Conservation (phyloP, 2,329 filamentous ascomycete genomes). For the Aspergillus spinulosporus region DNA sequence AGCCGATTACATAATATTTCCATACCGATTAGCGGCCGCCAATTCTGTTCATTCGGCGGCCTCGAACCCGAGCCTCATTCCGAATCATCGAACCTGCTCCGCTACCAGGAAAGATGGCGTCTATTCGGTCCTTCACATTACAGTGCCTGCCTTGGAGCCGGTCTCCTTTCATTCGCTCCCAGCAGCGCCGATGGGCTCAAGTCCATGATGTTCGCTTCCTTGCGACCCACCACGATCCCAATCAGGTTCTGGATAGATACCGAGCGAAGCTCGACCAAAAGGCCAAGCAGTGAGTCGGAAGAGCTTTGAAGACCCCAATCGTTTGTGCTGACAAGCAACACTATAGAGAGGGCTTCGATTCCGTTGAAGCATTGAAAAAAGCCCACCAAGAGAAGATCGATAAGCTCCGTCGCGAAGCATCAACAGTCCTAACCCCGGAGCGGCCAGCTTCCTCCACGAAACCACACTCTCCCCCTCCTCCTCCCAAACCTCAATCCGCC, state of each 20-base stretch:
- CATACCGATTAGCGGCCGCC: conserved; percentile 1
- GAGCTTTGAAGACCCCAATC: neutral
- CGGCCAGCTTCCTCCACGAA: conserved; percentile 38
- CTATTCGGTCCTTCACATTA: conserved; percentile 50
- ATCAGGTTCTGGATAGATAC: conserved; percentile 77
- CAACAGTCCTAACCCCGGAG: conserved; percentile 54
- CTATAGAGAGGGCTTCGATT: conserved; percentile 65
- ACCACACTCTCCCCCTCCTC: conserved; percentile 38
- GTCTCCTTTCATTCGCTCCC: conserved; percentile 30
- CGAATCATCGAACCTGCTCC: conserved; percentile 6
- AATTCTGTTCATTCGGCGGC: neutral
- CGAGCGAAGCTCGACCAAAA: conserved; percentile 79
- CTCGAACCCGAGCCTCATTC: conserved; percentile 3
- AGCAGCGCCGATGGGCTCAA: conserved; percentile 82
- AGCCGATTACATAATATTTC: conserved; percentile 9
- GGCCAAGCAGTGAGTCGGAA: conserved; percentile 60
- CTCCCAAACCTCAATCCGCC: conserved; percentile 37
- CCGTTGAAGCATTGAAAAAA: conserved; percentile 62
- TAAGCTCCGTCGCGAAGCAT: conserved; percentile 66
- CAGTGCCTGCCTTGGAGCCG: conserved; percentile 47
- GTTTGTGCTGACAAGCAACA: conserved; percentile 19
- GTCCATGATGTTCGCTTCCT: conserved; percentile 91
- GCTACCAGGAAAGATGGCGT: conserved; percentile 47
- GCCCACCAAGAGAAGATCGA: conserved; percentile 84
- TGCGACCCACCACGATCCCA: conserved; percentile 69